Base-by-base conservation (phyloP, 768 basidiomycete species). In the Xerocomellus intermedius region DNA sequence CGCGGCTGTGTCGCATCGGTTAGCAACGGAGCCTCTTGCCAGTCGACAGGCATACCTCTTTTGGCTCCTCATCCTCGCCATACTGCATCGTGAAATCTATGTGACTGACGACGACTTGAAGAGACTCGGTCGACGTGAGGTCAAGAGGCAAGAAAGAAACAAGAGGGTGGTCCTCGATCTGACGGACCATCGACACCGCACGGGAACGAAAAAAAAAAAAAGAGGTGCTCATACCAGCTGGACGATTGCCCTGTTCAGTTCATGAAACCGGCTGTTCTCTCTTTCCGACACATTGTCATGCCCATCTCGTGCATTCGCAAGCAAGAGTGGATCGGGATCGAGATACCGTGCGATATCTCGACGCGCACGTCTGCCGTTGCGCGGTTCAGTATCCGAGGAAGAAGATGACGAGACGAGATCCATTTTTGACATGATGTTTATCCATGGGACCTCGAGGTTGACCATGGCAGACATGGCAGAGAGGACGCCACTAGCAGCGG, bases 401-500 rank as follows among this genome's bases (percentile, higher is more conserved):
- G 62, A 9, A 2, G 58, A 33, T 1, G 62, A 26, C 0, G 83
- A 91, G 43, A 98, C 90, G 42, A 99, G 82, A 71, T 99, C 97
- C 97, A 99, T 98, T 73, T 99, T 99, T 42, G 93, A 96, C 91
- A 99, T 94, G 69, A 98, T 75, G 64, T 98, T 98, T 57, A 99
- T 87, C 89, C 94, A 95, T 1, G 95, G 94, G 35, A 97, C 85
- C 67, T 98, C 97, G 38, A 99, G 82, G 64, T 94, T 94, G 35
- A 98, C 91, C 97, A 99, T 99, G 28, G 96, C 94, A 36, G 92
- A 94, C 97, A 99, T 98, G 28, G 97, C 97, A 41, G 91, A 91
- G 53, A 99, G 79, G 8, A 98, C 96, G 19, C 97, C 97, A 55
- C 93, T 93, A 61, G 19, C 10, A 49, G 30, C 24, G 39, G 44